These are phyloP conservation scores for Platanthera guangdongensis DNA, from an alignment of 106 monocot species.

Conservation along the genomic window DNA sequence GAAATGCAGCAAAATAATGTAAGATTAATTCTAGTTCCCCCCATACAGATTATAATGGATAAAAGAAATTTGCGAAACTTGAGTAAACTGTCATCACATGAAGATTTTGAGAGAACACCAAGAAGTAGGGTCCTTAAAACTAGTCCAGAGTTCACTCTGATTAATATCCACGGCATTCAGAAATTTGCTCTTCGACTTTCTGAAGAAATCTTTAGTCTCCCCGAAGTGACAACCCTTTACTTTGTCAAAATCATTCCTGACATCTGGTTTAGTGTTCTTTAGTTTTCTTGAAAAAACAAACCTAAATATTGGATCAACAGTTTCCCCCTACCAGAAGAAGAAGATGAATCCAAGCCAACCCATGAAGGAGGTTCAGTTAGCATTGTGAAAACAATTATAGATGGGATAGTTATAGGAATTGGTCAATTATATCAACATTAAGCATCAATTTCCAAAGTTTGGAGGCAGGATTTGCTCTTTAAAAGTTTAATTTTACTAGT, in stretches of 20 bases:
- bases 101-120: constrained; percentile 32
- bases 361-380: background rate
- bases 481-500: too few relatives aligned
- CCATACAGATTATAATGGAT: constrained; percentile 34
- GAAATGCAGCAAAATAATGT: constrained; percentile 22
- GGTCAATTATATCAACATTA: background rate
- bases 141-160: constrained; percentile 20
- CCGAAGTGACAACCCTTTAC: background rate
- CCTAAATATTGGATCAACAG: constrained; percentile 32
- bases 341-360: constrained; percentile 6
- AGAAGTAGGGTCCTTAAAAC: constrained; percentile 13
- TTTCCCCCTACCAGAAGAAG: background rate
- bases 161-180: constrained; percentile 12
- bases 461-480: too few relatives aligned
- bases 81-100: background rate
- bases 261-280: constrained; percentile 7
- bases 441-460: background rate
- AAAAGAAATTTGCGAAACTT: constrained; percentile 30
- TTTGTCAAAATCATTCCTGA: background rate
- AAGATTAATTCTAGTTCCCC: constrained; percentile 26
- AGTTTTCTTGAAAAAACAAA: constrained; percentile 38
- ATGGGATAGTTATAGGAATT: background rate
- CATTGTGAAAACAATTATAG: too few relatives aligned
- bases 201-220: background rate
- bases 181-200: constrained; percentile 5